These are phyloP conservation scores for Fistulinella cinereoalba DNA, from an alignment of 1,284 basidiomycete species.

Conservation along the genomic window DNA sequence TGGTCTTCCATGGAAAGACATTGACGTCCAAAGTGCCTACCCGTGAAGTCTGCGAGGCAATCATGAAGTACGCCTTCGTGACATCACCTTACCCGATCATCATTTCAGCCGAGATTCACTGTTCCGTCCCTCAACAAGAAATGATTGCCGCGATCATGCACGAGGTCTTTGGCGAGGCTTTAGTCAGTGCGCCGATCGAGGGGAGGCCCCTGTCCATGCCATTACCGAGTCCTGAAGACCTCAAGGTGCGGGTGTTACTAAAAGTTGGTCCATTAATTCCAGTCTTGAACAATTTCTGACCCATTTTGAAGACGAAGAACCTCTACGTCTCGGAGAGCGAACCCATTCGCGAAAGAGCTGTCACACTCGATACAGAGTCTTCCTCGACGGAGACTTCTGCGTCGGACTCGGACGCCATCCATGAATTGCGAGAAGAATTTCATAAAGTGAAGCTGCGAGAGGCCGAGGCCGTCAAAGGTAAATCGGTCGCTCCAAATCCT, in stretches of 20 bases:
- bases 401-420: slow-evolving; percentile 38
- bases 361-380: slow-evolving; percentile 44
- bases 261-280: slow-evolving; percentile 53
- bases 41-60: slow-evolving; percentile 83
- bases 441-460: slow-evolving; percentile 28
- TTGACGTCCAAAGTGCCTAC: slow-evolving; percentile 85
- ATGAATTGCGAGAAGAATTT: slow-evolving; percentile 34
- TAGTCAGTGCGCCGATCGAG: slow-evolving; percentile 63
- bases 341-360: slow-evolving; percentile 37
- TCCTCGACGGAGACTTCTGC: slow-evolving; percentile 46
- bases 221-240: slow-evolving; percentile 85
- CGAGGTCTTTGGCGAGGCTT: slow-evolving; percentile 73
- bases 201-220: slow-evolving; percentile 46
- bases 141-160: slow-evolving; percentile 77
- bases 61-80: slow-evolving; percentile 91
- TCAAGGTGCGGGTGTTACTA: slow-evolving; percentile 79
- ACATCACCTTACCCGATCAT: slow-evolving; percentile 93
- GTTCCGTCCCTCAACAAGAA: slow-evolving; percentile 80
- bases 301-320: slow-evolving; percentile 57
- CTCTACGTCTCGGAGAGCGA: slow-evolving; percentile 46
- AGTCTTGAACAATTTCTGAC: slow-evolving; percentile 1
- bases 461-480: slow-evolving; percentile 29
- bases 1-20: slow-evolving; percentile 91
- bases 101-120: slow-evolving; percentile 94
- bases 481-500: slow-evolving; percentile 3